phyloP scores from a whole-genome alignment of 2,329 filamentous ascomycete genomes.

The Arthrobotrys sphaeroides region DNA sequence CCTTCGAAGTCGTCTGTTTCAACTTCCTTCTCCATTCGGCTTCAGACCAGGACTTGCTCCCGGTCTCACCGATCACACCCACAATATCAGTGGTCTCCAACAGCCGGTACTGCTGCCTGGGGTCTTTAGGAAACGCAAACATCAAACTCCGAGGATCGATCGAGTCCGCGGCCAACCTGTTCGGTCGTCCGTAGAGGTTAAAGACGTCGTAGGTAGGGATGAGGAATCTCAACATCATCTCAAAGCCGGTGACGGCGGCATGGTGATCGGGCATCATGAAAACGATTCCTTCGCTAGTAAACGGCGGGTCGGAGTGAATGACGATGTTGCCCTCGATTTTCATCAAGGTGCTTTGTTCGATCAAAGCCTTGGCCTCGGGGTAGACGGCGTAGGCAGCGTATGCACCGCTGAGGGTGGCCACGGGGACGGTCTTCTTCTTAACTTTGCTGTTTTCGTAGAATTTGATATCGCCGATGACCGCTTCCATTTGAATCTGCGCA shows the following conservation, averaged over 20 bases:
- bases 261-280: slow-evolving; percentile 97
- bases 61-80: slow-evolving; percentile 78
- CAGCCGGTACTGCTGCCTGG: slow-evolving; percentile 77
- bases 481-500: slow-evolving; percentile 73
- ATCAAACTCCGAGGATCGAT: slow-evolving; percentile 89
- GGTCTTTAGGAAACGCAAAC: slow-evolving; percentile 95
- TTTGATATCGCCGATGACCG: slow-evolving; percentile 87
- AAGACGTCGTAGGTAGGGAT: slow-evolving; percentile 96
- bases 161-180: slow-evolving; percentile 83
- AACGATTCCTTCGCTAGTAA: slow-evolving; percentile 88
- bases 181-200: slow-evolving; percentile 86
- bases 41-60: slow-evolving; percentile 81
- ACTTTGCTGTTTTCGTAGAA: slow-evolving; percentile 90
- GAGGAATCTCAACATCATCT: slow-evolving; percentile 91
- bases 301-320: slow-evolving; percentile 80
- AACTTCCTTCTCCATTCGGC: slow-evolving; percentile 87
- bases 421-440: slow-evolving; percentile 87
- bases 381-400: slow-evolving; percentile 96
- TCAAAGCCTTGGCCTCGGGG: slow-evolving; percentile 89
- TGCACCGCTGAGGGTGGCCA: slow-evolving; percentile 88
- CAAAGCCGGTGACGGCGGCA: slow-evolving; percentile 90
- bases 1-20: slow-evolving; percentile 82
- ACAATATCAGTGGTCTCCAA: slow-evolving; percentile 87
- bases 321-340: slow-evolving; percentile 93
- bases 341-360: slow-evolving; percentile 91